Evolutionary conservation across 495 filamentous ascomycete species (phyloP), one percentile per base, ranked within the genome.

Genomic region (Daldinia vernicosa): DNA sequence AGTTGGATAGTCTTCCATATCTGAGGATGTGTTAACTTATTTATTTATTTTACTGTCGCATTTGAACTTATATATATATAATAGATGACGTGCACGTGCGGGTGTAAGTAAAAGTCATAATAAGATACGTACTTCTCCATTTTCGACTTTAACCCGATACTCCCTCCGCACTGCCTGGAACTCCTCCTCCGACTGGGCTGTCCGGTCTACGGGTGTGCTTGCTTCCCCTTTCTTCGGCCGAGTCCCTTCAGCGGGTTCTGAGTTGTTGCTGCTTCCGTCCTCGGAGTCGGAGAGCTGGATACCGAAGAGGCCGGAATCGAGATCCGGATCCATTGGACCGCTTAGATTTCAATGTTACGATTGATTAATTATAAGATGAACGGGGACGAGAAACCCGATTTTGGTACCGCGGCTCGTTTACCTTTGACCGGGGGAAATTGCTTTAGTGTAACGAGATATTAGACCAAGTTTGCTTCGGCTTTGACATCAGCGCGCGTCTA

Each of bases 91-190:
- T 27, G 50, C 15, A 53, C 27, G 14, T 53, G 15, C 6, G 26
- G 6, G 15, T 4, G 3, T n/a, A 33, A 9, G 15, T 17, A 12
- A 8, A 28, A 28, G n/a, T n/a, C n/a, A 15, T 12, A 6, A 4
- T 22, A 5, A 22, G 22, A 17, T 39, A 60, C 66, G 1, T 76
- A 83, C 83, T 60, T 84, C 78, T 45, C 83, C 83, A 60, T 84
- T 83, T 53, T 85, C 83, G 9, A 84, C 60, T 51, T 84, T 84
- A 4, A 77, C 76, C 0, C 56, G 45, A 27, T 85, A 85, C 0
- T 63, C 69, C 5, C 63, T 71, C 59, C 77, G 78, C 1, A 85
- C 75, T 0, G 63, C 68, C 40, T 78, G 80, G 51, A 83, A 85
- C 1, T 80, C 80, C 0, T 69, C 70, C 33, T 85, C 80, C 0